Evolutionary conservation across 2,329 filamentous ascomycete species (phyloP).

Genomic region (Trichocomaceae sp.): DNA sequence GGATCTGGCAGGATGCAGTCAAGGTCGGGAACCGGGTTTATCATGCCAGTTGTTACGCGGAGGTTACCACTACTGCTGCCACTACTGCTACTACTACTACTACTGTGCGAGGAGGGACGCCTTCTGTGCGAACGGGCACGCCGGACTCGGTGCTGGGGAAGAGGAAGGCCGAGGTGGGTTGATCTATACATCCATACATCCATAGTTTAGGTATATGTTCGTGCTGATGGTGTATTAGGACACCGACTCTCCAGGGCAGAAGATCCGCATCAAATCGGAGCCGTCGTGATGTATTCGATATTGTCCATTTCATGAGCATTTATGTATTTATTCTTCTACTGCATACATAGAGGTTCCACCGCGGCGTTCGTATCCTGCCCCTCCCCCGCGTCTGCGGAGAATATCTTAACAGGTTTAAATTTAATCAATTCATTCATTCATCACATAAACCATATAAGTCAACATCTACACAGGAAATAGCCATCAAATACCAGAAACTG

Average conservation of each 20-base stretch:
- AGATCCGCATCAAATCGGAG: slow-evolving; percentile 37
- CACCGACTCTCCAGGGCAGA: slow-evolving; percentile 30
- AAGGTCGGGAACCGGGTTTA: slow-evolving; percentile 73
- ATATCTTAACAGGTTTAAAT: no score
- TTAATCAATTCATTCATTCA: no score
- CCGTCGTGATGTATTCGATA: slow-evolving; percentile 21
- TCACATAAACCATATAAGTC: no score
- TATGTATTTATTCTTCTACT: neutral
- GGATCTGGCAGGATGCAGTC: slow-evolving; percentile 89
- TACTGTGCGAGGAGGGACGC: slow-evolving; percentile 25
- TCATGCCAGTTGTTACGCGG: slow-evolving; percentile 82
- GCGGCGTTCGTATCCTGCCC: no score
- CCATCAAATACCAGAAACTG: neutral
- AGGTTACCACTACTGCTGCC: slow-evolving; percentile 63
- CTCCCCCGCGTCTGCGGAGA: no score
- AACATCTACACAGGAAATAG: no score
- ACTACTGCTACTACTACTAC: slow-evolving; percentile 53
- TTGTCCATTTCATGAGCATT: no score
- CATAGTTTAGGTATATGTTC: neutral
- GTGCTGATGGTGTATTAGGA: slow-evolving; percentile 18
- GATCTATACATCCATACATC: no score
- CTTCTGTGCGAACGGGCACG: slow-evolving; percentile 42
- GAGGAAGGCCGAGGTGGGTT: slow-evolving; percentile 61
- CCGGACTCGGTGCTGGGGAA: slow-evolving; percentile 65
- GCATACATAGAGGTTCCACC: no score